A percentile compares a stretch with the other conserved stretches of the same genome.
Conservation (phyloP, 2,329 filamentous ascomycete genomes). For the Simplicillium aogashimaense region DNA sequence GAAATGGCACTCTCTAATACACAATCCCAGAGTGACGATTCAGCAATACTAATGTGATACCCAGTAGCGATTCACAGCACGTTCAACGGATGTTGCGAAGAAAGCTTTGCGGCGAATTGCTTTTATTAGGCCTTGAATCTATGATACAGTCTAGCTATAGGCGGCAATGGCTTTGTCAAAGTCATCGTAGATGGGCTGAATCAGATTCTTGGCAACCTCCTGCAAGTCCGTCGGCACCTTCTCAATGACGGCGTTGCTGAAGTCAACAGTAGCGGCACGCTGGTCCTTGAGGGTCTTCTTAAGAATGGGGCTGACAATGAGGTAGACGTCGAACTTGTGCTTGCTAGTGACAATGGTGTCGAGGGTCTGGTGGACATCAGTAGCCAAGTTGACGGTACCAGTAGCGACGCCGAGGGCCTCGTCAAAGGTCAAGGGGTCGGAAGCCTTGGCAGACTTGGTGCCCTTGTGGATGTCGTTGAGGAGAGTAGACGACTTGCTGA, state of each 20-base stretch:
- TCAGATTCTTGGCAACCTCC: constrained; percentile 21
- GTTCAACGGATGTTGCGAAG: neutral
- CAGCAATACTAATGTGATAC: too few relatives aligned
- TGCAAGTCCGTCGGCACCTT: constrained; percentile 27
- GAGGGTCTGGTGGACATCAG: constrained; percentile 27
- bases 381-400: constrained; percentile 23
- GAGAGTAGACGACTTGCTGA: constrained; percentile 25
- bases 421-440: constrained; percentile 23
- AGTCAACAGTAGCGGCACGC: constrained; percentile 25
- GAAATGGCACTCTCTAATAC: too few relatives aligned
- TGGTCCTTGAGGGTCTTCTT: constrained; percentile 29
- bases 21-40: too few relatives aligned
- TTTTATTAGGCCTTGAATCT: neutral
- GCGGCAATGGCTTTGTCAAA: constrained; percentile 27
- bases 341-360: constrained; percentile 26
- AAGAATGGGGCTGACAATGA: constrained; percentile 31
- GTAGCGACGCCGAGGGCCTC: constrained; percentile 28
- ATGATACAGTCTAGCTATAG: constrained; percentile 10
- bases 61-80: too few relatives aligned
- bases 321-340: constrained; percentile 29
- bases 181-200: constrained; percentile 24
- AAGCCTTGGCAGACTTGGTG: constrained; percentile 23
- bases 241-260: constrained; percentile 23
- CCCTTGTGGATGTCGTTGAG: constrained; percentile 28
- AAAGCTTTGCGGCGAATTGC: neutral